Base-by-base conservation (phyloP, 1,284 basidiomycete species). In the Trametes polyzona region DNA sequence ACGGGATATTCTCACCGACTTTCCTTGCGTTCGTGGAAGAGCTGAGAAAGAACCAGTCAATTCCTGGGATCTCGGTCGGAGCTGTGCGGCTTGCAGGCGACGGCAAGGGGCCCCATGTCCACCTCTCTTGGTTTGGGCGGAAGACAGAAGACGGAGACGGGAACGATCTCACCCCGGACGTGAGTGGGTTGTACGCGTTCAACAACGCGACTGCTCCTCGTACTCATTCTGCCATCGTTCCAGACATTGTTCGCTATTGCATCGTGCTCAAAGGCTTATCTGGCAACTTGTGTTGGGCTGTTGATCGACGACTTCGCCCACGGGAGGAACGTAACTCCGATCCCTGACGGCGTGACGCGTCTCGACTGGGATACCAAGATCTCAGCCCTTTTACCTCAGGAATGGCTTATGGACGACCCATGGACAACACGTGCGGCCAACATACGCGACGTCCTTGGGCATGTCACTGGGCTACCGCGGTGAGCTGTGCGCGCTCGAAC, bases 191-290 rank as follows among this genome's bases (percentile, higher is more conserved):
- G 1, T 17, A n/a, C n/a, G n/a, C n/a, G n/a, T n/a, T n/a, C n/a
- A n/a, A n/a, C n/a, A n/a, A n/a, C n/a, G n/a, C n/a, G n/a, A n/a
- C n/a, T n/a, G n/a, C n/a, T n/a, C n/a, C n/a, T n/a, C n/a, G n/a
- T n/a, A n/a, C 14, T 33, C 23, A 19, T 30, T 23, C 11, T 2
- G 10, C 5, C 26, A 26, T 21, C 17, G 10, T 5, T 12, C 40
- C 52, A 79, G 77, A 74, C 76, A 0, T 59, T 75, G 23, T 77
- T 78, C 61, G 62, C 61, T 1, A 72, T 81, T 36, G 78, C 70
- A 1, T 79, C 77, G 17, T 77, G 75, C 64, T 76, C 77, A 0
- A 81, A 80, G 53, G 71, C 77, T 0, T 78, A 80, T 63, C 67
- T 74, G 3, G 48, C 58, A 3, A 48, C 47, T 12, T 52, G 53